Evolutionary conservation across 2,329 filamentous ascomycete species (phyloP), one percentile per base, ranked within the genome.

Genomic region (Ilyonectria robusta): DNA sequence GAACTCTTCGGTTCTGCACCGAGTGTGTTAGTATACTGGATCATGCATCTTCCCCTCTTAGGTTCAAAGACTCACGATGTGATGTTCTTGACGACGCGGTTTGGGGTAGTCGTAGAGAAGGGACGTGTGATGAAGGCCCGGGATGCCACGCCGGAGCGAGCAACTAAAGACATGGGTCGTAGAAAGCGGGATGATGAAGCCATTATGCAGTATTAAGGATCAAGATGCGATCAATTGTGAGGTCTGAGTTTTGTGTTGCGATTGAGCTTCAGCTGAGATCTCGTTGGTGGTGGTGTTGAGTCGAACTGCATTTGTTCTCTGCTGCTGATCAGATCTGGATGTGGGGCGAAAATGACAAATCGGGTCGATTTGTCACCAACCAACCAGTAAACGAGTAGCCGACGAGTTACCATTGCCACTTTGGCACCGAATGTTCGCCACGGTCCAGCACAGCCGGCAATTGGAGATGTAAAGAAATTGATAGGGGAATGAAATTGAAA

Each of bases 1-100:
- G 81, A 89, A 94, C 33, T 90, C 88, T 26, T 83, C 77, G 78
- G 86, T 88, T 72, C 90, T 93, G 69, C 69, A 61, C 21, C 6
- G 5, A 8, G n/a, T 3, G 6, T 0, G 26, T 70, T n/a, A 73
- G 35, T 62, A 17, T 62, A 35, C 40, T 44, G 13, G 10, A 6
- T 5, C 15, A 26, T 50, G 2, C n/a, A 7, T 17, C 3, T 6
- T 10, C 10, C n/a, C 26, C 13, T 54, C 10, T 15, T 33, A 11
- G 13, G 17, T 21, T 48, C 2, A 17, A 10, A 17, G 23, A 72
- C 79, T 75, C 71, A 84, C 83, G 67, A 81, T 59, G 76, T 71
- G 56, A 85, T 74, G 63, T 84, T 78, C 73, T 84, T 81, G 64
- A 88, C 85, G 71, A 78, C 82, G 77, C 85, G 80, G 62, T 81